These are phyloP conservation scores for Triglochin maritima DNA, from an alignment of 106 monocot species.

Conservation along the genomic window DNA sequence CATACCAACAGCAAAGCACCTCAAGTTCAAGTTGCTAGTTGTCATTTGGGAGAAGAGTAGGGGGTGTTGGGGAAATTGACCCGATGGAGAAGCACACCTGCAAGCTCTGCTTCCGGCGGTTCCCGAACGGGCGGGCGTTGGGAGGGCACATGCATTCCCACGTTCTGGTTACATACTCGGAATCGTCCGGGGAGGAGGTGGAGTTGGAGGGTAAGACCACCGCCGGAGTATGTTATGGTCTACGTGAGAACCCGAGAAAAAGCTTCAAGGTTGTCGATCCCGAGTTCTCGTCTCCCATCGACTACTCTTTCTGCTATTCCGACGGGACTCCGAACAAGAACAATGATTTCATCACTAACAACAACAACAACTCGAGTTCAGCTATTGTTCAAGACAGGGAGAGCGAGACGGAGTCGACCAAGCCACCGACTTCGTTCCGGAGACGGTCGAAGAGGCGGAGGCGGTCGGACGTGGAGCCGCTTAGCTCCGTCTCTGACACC, in stretches of 20 bases:
- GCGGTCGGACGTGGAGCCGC: slow-evolving; percentile 8
- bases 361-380: background rate
- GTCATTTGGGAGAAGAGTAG: background rate
- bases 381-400: slow-evolving; percentile 16
- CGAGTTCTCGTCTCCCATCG: slow-evolving; percentile 12
- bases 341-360: background rate
- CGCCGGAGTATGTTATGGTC: slow-evolving; percentile 5
- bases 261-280: slow-evolving; percentile 22
- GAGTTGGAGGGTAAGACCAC: background rate
- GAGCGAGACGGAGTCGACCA: slow-evolving; percentile 23
- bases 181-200: background rate
- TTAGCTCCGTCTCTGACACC: slow-evolving; percentile 26
- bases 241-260: slow-evolving; percentile 25
- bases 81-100: slow-evolving; percentile 14
- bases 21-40: too few species aligned
- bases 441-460: slow-evolving; percentile 12
- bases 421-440: background rate
- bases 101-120: slow-evolving; percentile 23
- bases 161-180: background rate
- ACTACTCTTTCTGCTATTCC: background rate
- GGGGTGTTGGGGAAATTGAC: background rate
- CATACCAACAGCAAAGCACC: too few species aligned
- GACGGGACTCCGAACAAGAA: background rate
- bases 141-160: slow-evolving; percentile 32
- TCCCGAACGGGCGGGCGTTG: slow-evolving; percentile 17